Conservation (phyloP, 805 yeast species). For the Myxozyma melibiosi region DNA sequence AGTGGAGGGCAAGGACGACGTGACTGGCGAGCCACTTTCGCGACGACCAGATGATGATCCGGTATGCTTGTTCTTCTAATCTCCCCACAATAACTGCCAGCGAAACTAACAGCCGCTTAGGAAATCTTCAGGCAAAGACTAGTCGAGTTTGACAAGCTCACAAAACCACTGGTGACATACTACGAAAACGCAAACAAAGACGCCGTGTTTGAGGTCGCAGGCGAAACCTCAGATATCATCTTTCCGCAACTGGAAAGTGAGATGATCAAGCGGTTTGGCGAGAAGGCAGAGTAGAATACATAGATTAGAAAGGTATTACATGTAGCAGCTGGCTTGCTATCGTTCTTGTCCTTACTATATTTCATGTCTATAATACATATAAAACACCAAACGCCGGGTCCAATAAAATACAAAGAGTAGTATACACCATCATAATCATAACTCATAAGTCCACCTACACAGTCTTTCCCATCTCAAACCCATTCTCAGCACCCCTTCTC, state of each 20-base stretch:
- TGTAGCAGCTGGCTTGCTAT: neutral
- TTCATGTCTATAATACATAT: too few species aligned
- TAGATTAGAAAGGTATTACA: neutral
- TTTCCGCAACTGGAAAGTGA: constrained; percentile 63
- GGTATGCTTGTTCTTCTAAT: constrained; percentile 32
- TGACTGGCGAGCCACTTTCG: constrained; percentile 82
- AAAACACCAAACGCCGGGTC: too few species aligned
- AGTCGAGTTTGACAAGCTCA: constrained; percentile 58
- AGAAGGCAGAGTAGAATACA: neutral
- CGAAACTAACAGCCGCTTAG: constrained; percentile 8
- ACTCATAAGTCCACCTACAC: neutral
- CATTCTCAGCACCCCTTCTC: neutral
- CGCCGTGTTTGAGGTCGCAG: constrained; percentile 56
- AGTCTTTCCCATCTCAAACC: neutral
- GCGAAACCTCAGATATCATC: constrained; percentile 81
- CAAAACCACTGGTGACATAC: constrained; percentile 66
- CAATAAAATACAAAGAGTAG: too few species aligned
- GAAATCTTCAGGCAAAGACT: constrained; percentile 70
- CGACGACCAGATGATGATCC: constrained; percentile 85
- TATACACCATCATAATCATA: too few species aligned
- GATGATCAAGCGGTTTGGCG: constrained; percentile 44
- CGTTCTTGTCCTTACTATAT: too few species aligned
- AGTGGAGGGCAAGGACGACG: constrained; percentile 75
- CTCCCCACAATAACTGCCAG: neutral
- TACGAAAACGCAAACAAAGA: constrained; percentile 54